Base-by-base conservation (phyloP, 2,329 filamentous ascomycete genomes). In the Xylaria sp. region DNA sequence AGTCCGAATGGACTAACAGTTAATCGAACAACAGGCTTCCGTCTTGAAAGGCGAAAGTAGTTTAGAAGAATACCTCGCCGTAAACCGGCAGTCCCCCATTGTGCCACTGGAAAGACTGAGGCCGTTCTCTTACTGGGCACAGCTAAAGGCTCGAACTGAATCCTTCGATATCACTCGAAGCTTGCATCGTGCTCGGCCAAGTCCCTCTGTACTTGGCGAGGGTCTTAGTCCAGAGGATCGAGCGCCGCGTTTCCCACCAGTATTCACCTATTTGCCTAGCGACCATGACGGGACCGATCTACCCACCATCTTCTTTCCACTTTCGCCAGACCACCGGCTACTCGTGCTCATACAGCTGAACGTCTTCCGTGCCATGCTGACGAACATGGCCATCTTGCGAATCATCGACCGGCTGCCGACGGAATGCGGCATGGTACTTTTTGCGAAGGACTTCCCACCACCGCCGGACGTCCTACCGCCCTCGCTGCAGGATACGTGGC, bases 271-370 rank as follows among this genome's bases (percentile, higher is more conserved):
- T 55, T 50, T 75, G 18, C 25, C 52, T n/a, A 58, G 48, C 8
- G 54, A 51, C 18, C 15, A 52, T 28, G 56, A 68, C 50, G 34
- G 52, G 23, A 28, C 46, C 12, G 50, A 46, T 23, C 58, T 68
- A 6, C 73, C 73, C 8, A 15, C 56, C 23, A 65, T 75, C 57
- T 34, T 56, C 20, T 76, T 76, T 57, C 75, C 75, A 3, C 60
- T 77, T 2, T 76, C 75, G 1, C 54, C 71, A 1, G 75, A 76
- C 39, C 73, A 77, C 39, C 67, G 70, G 18, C 73, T 76, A 6
- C 62, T 76, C 20, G 73, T 74, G 7, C 61, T 77, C 15, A 68
- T 75, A 48, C 75, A 76, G 28, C 72, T 74, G 63, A 77, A 76
- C 20, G 75, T 66, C 20, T 70, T 76, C 25, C 70, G 75, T 1